Conservation (phyloP, 2,329 filamentous ascomycete genomes). For the Verticillium klebahnii region DNA sequence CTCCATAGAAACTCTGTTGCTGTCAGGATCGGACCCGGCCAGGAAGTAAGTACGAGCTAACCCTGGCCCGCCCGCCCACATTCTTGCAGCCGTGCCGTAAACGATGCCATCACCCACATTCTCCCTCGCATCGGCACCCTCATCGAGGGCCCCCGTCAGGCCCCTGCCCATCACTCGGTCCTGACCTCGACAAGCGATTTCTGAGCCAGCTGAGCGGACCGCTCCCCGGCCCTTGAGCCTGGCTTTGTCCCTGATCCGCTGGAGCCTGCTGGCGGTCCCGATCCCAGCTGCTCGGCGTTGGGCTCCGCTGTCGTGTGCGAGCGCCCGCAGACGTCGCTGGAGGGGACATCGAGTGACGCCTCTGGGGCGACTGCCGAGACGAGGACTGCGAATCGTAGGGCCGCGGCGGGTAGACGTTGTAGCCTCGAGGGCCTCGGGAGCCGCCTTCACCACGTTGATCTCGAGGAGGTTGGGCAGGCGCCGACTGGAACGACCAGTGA, state of each 20-base stretch:
- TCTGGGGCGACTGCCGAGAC: conserved; percentile 1
- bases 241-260: conserved; percentile 12
- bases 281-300: conserved; percentile 26
- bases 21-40: background rate
- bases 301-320: conserved; percentile 32
- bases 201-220: conserved; percentile 40
- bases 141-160: background rate
- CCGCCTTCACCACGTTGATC: background rate
- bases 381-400: background rate
- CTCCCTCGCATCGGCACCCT: background rate
- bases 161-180: background rate
- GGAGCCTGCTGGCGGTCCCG: conserved; percentile 20
- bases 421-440: background rate
- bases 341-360: conserved; percentile 33
- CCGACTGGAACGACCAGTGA: background rate
- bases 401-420: background rate
- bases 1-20: background rate
- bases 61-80: too few relatives aligned
- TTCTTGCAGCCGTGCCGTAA: too few relatives aligned
- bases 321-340: conserved; percentile 24
- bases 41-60: background rate
- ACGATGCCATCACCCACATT: background rate
- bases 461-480: background rate
- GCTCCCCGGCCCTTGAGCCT: conserved; percentile 26
- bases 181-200: conserved; percentile 26